Evolutionary conservation across 202 grass and related monocot genomes (phyloP), one percentile per base, ranked within the genome.

Genomic region (Panicum virgatum): DNA sequence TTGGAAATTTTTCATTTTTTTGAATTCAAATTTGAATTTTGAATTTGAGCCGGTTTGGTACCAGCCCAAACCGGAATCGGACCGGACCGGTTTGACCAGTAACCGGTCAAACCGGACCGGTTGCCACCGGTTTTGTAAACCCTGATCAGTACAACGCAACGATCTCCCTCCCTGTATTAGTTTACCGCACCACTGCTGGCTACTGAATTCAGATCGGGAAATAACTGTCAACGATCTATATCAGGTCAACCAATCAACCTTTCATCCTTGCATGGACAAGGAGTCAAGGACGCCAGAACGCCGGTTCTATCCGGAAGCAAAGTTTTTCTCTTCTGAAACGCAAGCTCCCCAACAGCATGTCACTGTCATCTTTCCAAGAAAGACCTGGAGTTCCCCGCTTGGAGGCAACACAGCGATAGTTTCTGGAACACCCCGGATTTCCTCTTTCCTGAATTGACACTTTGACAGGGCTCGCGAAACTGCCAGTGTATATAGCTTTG

Each of bases 341-440:
- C 44, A 81, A 75, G 62, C 30, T 75, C 25, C 6, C 12, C 40
- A 85, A 79, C 10, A 15, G 1, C 15, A 79, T 39, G 69, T 23
- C 60, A 74, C 3, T 9, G 36, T 37, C 72, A 16, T 1, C 25
- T 60, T 69, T 45, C 3, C 25, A 73, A 44, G 14, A 86, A 83
- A 36, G 5, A 61, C 18, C 66, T 51, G 29, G 73, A 74, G 30
- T 40, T 50, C 29, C 37, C 40, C 40, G 48, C 0, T 48, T 16
- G 29, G 10, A 27, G 7, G 19, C 23, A 15, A 12, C 6, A n/a
- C 29, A 3, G 9, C 5, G 5, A 4, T 7, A 27, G 25, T 56
- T 40, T 76, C 77, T 59, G 22, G 46, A 89, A 77, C 48, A 64
- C 47, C 13, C 30, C 7, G 7, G 74, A 19, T 34, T 34, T 34